A percentile compares a stretch with the other conserved stretches of the same genome.
Conservation (phyloP, 768 basidiomycete genomes). For the Scleroderma bovista region DNA sequence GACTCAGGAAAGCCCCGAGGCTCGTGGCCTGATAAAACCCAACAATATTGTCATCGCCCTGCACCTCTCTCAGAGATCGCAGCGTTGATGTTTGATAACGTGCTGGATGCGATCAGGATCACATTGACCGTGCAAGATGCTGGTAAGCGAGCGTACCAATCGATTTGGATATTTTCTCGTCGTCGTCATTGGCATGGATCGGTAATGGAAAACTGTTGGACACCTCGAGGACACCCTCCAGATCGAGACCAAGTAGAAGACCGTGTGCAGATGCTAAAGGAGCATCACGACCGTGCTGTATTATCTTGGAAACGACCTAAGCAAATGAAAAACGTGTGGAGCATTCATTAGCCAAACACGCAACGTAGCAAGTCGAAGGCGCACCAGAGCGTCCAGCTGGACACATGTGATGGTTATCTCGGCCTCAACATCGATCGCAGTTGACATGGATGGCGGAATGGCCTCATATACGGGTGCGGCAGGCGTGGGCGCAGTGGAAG, state of each 20-base stretch:
- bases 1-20: constrained; percentile 81
- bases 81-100: constrained; percentile 85
- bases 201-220: constrained; percentile 88
- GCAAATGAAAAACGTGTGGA: not conserved
- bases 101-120: constrained; percentile 34
- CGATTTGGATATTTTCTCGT: constrained; percentile 74
- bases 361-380: constrained; percentile 18
- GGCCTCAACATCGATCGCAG: constrained; percentile 89
- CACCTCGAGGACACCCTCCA: constrained; percentile 87
- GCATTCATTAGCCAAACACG: constrained; percentile 12
- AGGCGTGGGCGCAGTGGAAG: constrained; percentile 53
- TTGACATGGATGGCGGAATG: constrained; percentile 89
- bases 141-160: constrained; percentile 46
- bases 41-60: constrained; percentile 85
- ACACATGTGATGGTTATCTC: constrained; percentile 76
- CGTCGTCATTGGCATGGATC: constrained; percentile 66
- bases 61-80: constrained; percentile 84
- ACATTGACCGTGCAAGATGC: constrained; percentile 3
- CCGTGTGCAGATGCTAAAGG: constrained; percentile 73
- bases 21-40: constrained; percentile 92
- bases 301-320: constrained; percentile 88
- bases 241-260: constrained; percentile 83
- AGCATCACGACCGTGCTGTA: constrained; percentile 86
- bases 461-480: constrained; percentile 72
- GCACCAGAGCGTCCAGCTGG: constrained; percentile 83